These are phyloP conservation scores for Neurospora sublineolata DNA, from an alignment of 495 filamentous ascomycete genomes.

Conservation along the genomic window DNA sequence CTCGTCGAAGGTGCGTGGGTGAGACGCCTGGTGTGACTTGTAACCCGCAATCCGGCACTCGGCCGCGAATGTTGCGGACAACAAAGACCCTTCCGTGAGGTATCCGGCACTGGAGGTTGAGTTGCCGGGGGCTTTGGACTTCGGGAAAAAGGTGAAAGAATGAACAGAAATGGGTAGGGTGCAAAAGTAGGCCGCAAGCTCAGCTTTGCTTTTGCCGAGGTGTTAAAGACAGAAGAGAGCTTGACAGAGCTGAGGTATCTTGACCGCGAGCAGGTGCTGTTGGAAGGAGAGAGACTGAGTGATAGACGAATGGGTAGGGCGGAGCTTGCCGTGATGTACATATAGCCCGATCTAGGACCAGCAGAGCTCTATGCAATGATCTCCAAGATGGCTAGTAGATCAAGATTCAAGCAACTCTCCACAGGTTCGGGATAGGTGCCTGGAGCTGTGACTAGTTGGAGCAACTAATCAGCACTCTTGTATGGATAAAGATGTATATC, in stretches of 20 bases:
- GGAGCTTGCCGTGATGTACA: background rate
- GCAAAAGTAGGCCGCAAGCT: background rate
- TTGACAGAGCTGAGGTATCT: background rate
- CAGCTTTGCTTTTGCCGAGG: background rate
- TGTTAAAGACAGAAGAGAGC: background rate
- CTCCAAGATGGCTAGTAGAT: background rate
- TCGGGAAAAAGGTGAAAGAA: background rate
- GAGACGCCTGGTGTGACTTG: background rate
- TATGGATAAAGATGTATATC: background rate
- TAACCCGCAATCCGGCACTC: background rate
- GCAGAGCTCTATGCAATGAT: background rate
- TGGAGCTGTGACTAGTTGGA: background rate
- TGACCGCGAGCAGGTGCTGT: background rate
- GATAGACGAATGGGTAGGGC: background rate
- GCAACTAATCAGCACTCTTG: background rate
- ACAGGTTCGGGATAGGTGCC: background rate
- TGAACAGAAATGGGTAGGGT: background rate
- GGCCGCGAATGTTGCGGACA: background rate
- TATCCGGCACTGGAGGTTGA: background rate
- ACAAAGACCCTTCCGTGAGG: background rate
- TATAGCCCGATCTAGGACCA: background rate
- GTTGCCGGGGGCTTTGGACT: background rate
- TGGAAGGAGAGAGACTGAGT: background rate
- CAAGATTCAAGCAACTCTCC: background rate
- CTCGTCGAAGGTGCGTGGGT: background rate